phyloP scores from a whole-genome alignment of 73 alveolate genomes.

The Durusdinium trenchii region DNA sequence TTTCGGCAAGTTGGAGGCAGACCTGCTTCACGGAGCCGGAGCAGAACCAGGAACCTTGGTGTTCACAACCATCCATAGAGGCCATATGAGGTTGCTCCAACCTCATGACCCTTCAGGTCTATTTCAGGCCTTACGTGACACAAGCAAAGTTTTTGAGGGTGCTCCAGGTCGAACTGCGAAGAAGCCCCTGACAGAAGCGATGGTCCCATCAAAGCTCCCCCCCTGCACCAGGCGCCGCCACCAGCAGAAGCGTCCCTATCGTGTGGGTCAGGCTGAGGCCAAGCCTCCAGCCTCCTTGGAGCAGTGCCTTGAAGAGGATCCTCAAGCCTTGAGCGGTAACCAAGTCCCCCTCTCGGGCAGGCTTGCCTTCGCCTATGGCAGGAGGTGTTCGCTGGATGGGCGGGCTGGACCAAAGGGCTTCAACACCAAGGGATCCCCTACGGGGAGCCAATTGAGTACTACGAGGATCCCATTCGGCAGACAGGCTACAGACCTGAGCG shows the following conservation, averaged over 20 bases:
- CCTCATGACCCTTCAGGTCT: not conserved
- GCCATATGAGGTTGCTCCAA: not conserved
- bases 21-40: not conserved
- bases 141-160: not conserved
- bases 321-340: not conserved
- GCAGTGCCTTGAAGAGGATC: not conserved
- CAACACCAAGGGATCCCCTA: conserved; percentile 5
- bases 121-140: not conserved
- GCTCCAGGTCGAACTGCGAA: not conserved
- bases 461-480: not conserved
- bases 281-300: not conserved
- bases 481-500: not conserved
- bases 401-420: not conserved
- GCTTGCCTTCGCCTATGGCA: not conserved
- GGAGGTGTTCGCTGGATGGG: not conserved
- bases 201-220: not conserved
- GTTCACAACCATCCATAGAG: not conserved
- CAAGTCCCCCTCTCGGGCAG: not conserved
- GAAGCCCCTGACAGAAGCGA: not conserved
- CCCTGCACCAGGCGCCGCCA: not conserved
- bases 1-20: not conserved
- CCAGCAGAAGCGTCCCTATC: not conserved
- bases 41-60: not conserved
- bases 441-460: not conserved
- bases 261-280: not conserved